phyloP scores from a whole-genome alignment of 1,284 basidiomycete genomes.

The Cystobasidium slooffiae region DNA sequence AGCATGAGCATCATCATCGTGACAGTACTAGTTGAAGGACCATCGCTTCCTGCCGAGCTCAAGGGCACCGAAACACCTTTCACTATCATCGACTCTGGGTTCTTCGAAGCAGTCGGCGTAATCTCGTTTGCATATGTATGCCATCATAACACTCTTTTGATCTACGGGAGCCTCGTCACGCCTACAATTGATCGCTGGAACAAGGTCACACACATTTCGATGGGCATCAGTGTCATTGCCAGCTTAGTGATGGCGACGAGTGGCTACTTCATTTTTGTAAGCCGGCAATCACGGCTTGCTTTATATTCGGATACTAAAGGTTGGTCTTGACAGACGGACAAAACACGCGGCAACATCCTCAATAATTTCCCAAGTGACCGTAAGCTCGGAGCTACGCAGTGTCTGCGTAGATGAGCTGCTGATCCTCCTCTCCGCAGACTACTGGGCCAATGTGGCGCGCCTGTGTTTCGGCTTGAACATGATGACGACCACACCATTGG shows the following conservation, averaged over 20 bases:
- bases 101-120: slow-evolving; percentile 92
- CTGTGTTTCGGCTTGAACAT: slow-evolving; percentile 97
- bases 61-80: slow-evolving; percentile 68
- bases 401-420: slow-evolving; percentile 4
- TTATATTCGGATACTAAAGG: not conserved
- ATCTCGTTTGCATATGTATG: slow-evolving; percentile 83
- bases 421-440: slow-evolving; percentile 63
- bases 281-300: slow-evolving; percentile 45
- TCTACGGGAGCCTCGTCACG: slow-evolving; percentile 89
- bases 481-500: slow-evolving; percentile 93
- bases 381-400: slow-evolving; percentile 55
- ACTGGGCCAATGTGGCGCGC: slow-evolving; percentile 87
- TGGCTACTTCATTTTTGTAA: slow-evolving; percentile 88
- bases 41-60: slow-evolving; percentile 74
- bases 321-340: slow-evolving; percentile 15
- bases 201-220: slow-evolving; percentile 89
- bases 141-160: slow-evolving; percentile 89
- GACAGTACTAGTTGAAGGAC: slow-evolving; percentile 83
- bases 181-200: slow-evolving; percentile 95
- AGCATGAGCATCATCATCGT: slow-evolving; percentile 94
- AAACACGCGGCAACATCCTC: slow-evolving; percentile 74
- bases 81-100: slow-evolving; percentile 72
- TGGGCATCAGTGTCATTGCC: slow-evolving; percentile 75
- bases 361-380: slow-evolving; percentile 80
- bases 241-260: slow-evolving; percentile 86